These are phyloP conservation scores for Clonostachys chloroleuca DNA, from an alignment of 2,329 filamentous ascomycete species.

Conservation along the genomic window DNA sequence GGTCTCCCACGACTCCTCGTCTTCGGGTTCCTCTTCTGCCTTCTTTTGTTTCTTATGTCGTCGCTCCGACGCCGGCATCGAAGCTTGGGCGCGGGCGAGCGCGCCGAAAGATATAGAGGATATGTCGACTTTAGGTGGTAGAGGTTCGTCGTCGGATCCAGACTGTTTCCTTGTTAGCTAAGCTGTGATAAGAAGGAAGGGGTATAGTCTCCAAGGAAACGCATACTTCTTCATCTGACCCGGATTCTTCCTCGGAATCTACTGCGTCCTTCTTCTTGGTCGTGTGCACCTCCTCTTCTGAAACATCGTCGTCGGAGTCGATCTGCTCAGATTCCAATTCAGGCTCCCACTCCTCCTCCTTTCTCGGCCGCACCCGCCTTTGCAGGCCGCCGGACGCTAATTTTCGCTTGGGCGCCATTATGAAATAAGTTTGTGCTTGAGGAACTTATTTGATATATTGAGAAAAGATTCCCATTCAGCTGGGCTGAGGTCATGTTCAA, in stretches of 20 bases:
- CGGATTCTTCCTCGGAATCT: conserved; percentile 2
- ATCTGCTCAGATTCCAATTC: conserved; percentile 23
- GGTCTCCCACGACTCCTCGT: conserved; percentile 18
- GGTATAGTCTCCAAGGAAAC: background rate
- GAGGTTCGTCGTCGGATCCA: conserved; percentile 18
- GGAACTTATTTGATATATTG: background rate
- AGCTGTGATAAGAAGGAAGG: background rate
- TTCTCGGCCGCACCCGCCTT: conserved; percentile 36
- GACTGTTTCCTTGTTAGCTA: background rate
- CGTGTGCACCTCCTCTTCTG: conserved; percentile 18
- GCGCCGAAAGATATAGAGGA: conserved; percentile 79
- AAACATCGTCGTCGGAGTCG: conserved; percentile 1
- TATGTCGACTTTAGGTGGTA: conserved; percentile 33
- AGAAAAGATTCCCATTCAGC: background rate
- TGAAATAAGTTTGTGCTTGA: background rate
- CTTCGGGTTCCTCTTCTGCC: conserved; percentile 9
- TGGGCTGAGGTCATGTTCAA: background rate
- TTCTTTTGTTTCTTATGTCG: conserved; percentile 22
- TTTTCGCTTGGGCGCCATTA: conserved; percentile 35
- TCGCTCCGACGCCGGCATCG: conserved; percentile 37
- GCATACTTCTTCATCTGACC: conserved; percentile 16
- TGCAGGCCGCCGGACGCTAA: conserved; percentile 25
- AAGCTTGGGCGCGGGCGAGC: conserved; percentile 80
- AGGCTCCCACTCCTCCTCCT: conserved; percentile 35
- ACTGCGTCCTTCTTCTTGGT: conserved; percentile 18